Evolutionary conservation across 1,139 yeast genomes (phyloP).

Genomic region (Hansenula lynferdii): DNA sequence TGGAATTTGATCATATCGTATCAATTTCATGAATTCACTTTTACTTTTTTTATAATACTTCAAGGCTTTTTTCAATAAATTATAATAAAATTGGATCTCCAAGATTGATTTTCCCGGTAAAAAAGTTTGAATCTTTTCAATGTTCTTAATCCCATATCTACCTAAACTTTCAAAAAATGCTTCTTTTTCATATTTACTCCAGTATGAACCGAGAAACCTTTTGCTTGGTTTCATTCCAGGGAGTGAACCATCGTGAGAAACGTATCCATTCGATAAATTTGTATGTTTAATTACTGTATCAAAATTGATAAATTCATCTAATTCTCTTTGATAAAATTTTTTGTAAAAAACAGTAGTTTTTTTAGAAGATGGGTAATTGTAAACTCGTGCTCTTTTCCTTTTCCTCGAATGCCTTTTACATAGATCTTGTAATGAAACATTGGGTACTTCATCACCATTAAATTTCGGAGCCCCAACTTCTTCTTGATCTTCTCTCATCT

Average conservation of each 20-base stretch:
- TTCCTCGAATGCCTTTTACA: too few relatives aligned
- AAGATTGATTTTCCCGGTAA: conserved; percentile 30
- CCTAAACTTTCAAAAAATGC: conserved; percentile 27
- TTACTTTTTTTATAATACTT: conserved; percentile 17
- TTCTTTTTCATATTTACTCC: conserved; percentile 27
- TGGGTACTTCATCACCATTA: not conserved
- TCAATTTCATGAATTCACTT: conserved; percentile 13
- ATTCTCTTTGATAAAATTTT: too few relatives aligned
- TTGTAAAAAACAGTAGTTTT: too few relatives aligned
- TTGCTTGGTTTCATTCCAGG: not conserved
- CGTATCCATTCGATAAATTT: not conserved
- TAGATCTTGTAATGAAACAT: not conserved
- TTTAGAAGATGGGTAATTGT: too few relatives aligned
- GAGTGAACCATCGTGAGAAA: not conserved
- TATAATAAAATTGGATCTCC: conserved; percentile 36
- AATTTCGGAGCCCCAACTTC: not conserved
- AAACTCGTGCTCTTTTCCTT: too few relatives aligned
- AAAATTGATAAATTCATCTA: conserved; percentile 4
- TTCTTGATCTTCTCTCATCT: too few relatives aligned
- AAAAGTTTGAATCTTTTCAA: conserved; percentile 28
- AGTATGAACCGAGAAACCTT: conserved; percentile 16
- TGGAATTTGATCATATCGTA: conserved; percentile 36
- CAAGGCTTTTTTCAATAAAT: conserved; percentile 25
- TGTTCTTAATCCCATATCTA: conserved; percentile 34
- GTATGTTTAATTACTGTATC: not conserved